A percentile compares a stretch with the other conserved stretches of the same genome.
Conservation (phyloP, 257 asterid species). For the Salvia splendens region DNA sequence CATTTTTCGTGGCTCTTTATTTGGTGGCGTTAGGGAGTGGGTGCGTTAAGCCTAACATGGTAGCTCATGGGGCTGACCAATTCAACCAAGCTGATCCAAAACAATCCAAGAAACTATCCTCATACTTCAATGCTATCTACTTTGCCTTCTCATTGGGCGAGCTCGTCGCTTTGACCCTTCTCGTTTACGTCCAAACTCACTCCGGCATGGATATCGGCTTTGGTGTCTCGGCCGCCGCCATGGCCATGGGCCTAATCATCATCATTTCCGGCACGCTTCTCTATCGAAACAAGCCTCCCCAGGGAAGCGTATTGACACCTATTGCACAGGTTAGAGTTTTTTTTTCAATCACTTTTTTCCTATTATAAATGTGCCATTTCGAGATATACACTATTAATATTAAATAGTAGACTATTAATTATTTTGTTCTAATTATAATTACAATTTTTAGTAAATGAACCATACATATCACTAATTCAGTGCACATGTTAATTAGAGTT, state of each 20-base stretch:
- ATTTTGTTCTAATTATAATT: too few relatives aligned
- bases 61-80: conserved; percentile 93
- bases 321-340: conserved; percentile 58
- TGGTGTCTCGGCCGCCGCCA: conserved; percentile 83
- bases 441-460: too few relatives aligned
- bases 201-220: conserved; percentile 98
- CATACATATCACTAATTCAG: too few relatives aligned
- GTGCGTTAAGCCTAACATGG: conserved; percentile 92
- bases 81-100: conserved; percentile 51
- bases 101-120: conserved; percentile 69
- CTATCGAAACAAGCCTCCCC: conserved; percentile 83
- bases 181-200: conserved; percentile 89
- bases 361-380: too few relatives aligned
- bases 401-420: too few relatives aligned
- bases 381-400: too few relatives aligned
- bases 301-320: conserved; percentile 74
- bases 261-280: conserved; percentile 56
- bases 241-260: conserved; percentile 76
- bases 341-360: too few relatives aligned
- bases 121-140: conserved; percentile 88
- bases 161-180: conserved; percentile 71
- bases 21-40: conserved; percentile 96
- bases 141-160: conserved; percentile 90
- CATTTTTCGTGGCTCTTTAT: conserved; percentile 77
- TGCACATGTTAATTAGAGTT: too few relatives aligned